Evolutionary conservation across 2,329 filamentous ascomycete species (phyloP).

Genomic region (Neofusicoccum sp.): DNA sequence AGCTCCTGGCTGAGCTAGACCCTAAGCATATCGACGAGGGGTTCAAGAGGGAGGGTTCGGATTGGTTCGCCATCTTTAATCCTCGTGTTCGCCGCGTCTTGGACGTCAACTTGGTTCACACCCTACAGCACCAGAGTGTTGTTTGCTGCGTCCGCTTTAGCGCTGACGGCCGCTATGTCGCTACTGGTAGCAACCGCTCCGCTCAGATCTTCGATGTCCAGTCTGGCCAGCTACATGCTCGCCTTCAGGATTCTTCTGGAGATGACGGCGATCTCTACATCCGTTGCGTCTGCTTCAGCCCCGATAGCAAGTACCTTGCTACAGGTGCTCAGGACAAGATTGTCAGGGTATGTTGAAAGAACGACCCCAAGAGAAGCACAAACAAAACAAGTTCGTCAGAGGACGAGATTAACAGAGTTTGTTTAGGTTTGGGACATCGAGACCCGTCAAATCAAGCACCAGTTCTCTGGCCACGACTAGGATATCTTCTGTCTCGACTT

Average conservation of each 20-base stretch:
- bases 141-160: conserved; percentile 98
- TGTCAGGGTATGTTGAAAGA: conserved; percentile 68
- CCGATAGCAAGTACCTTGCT: conserved; percentile 87
- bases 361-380: no score
- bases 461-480: conserved; percentile 95
- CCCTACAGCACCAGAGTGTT: conserved; percentile 88
- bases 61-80: conserved; percentile 98
- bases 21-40: conserved; percentile 79
- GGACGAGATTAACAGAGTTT: conserved; percentile 15
- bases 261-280: conserved; percentile 94
- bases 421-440: conserved; percentile 89
- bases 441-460: conserved; percentile 78
- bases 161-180: conserved; percentile 89
- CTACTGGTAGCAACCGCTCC: conserved; percentile 96
- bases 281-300: conserved; percentile 96
- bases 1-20: conserved; percentile 86
- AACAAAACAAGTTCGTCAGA: no score
- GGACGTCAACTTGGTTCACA: conserved; percentile 93
- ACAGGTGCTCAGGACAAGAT: conserved; percentile 97
- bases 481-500: conserved; percentile 98
- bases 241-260: conserved; percentile 84
- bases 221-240: conserved; percentile 81
- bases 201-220: conserved; percentile 98
- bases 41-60: conserved; percentile 82
- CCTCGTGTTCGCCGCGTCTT: conserved; percentile 82